A percentile compares a stretch with the other conserved stretches of the same genome.
Conservation (phyloP, 2,329 filamentous ascomycete species). For the Ophiostoma himal-ulmi region DNA sequence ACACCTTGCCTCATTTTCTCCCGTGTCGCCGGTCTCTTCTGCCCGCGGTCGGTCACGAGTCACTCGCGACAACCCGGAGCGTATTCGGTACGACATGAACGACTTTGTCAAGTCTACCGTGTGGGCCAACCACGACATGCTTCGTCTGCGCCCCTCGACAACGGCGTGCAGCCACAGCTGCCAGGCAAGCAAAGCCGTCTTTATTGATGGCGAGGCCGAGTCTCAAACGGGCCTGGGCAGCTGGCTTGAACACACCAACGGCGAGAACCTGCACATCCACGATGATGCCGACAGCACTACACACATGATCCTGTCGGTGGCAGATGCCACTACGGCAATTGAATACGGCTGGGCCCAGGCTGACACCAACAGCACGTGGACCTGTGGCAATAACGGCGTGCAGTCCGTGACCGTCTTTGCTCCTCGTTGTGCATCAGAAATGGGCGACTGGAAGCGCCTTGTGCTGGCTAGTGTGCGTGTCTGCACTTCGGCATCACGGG, state of each 20-base stretch:
- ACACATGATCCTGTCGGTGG: slow-evolving; percentile 36
- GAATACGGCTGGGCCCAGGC: slow-evolving; percentile 37
- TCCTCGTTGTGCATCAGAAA: slow-evolving; percentile 36
- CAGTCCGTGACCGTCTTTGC: slow-evolving; percentile 38
- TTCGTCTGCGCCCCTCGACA: slow-evolving; percentile 30
- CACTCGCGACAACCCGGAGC: slow-evolving; percentile 8
- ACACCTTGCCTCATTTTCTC: neutral
- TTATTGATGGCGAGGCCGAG: slow-evolving; percentile 16
- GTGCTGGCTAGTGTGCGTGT: slow-evolving; percentile 27
- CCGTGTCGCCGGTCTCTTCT: neutral
- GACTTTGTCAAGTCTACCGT: slow-evolving; percentile 25
- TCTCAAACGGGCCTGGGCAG: neutral
- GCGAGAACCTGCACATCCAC: slow-evolving; percentile 31
- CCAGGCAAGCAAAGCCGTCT: slow-evolving; percentile 29
- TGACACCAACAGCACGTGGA: slow-evolving; percentile 30
- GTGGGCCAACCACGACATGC: slow-evolving; percentile 30
- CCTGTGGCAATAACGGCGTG: slow-evolving; percentile 28
- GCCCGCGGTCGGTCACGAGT: slow-evolving; percentile 7
- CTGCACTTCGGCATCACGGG: slow-evolving; percentile 19
- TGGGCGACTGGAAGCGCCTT: slow-evolving; percentile 33
- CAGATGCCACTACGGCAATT: slow-evolving; percentile 36
- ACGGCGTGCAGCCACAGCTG: slow-evolving; percentile 29
- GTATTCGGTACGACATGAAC: slow-evolving; percentile 21
- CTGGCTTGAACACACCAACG: neutral
- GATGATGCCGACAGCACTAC: slow-evolving; percentile 38